A percentile compares a stretch with the other conserved stretches of the same genome.
phyloP scores from a whole-genome alignment of 2,329 filamentous ascomycete genomes.

The Graphilbum ipis-grandicollis region DNA sequence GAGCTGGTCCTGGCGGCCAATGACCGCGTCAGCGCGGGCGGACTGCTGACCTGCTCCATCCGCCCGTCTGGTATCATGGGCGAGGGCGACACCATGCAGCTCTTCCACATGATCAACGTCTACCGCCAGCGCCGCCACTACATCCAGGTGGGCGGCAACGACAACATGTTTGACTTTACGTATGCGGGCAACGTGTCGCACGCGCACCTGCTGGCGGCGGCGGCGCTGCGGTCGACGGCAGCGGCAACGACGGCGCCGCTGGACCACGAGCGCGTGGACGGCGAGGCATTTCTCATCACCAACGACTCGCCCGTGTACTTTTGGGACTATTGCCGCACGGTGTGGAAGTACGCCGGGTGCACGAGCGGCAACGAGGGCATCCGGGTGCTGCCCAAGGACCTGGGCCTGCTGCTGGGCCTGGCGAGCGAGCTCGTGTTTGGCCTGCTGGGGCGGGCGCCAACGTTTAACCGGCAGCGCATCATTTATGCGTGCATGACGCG shows the following conservation, averaged over 20 bases:
- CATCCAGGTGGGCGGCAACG: conserved; percentile 61
- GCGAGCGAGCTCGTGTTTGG: conserved; percentile 33
- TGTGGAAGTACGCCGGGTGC: conserved; percentile 51
- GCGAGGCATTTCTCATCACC: conserved; percentile 78
- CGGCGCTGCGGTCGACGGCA: conserved; percentile 48
- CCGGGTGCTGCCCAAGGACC: conserved; percentile 33
- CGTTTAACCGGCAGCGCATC: conserved; percentile 41
- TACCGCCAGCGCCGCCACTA: conserved; percentile 51
- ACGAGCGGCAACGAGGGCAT: conserved; percentile 29
- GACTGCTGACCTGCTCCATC: conserved; percentile 61
- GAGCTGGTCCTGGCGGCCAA: conserved; percentile 63
- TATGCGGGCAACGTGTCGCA: conserved; percentile 50
- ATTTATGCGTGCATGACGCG: conserved; percentile 57
- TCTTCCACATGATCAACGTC: conserved; percentile 57
- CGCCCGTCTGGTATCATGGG: conserved; percentile 84
- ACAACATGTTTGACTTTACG: conserved; percentile 47
- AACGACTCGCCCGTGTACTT: conserved; percentile 83
- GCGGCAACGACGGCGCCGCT: conserved; percentile 41
- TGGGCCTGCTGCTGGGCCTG: conserved; percentile 34
- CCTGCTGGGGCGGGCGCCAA: conserved; percentile 33
- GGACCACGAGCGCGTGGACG: conserved; percentile 59
- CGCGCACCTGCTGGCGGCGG: conserved; percentile 67
- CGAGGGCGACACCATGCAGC: conserved; percentile 65
- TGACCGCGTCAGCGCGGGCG: conserved; percentile 19
- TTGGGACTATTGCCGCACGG: conserved; percentile 68